phyloP scores from a whole-genome alignment of 345 rosid genomes.

The Hibiscus tridactylites region DNA sequence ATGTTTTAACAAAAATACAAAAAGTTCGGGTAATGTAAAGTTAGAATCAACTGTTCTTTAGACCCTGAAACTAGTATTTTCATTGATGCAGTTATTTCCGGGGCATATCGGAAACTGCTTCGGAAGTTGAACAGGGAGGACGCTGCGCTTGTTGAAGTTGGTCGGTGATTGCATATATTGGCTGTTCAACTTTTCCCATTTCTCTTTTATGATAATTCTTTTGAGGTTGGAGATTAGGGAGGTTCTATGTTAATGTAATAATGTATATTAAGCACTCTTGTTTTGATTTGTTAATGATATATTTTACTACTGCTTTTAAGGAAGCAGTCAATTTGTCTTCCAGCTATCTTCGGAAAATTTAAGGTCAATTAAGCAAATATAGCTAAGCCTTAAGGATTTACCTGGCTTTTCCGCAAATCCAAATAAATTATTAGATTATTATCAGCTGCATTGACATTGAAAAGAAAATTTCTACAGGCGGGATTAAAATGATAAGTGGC shows the following conservation, averaged over 20 bases:
- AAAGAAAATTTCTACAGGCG: too few relatives aligned
- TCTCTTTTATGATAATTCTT: neutral
- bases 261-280: neutral
- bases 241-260: neutral
- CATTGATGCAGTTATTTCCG: slow-evolving; percentile 42
- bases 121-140: slow-evolving; percentile 51
- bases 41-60: neutral
- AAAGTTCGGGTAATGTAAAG: neutral
- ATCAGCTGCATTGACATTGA: too few relatives aligned
- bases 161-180: neutral
- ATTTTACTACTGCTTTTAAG: too few relatives aligned
- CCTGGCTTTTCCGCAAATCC: too few relatives aligned
- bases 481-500: too few relatives aligned
- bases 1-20: neutral
- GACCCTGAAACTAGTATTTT: neutral
- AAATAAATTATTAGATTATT: too few relatives aligned
- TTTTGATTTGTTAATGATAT: too few relatives aligned
- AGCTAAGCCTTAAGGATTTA: too few relatives aligned
- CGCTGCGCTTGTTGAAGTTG: slow-evolving; percentile 59
- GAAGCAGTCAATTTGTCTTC: too few relatives aligned
- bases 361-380: too few relatives aligned
- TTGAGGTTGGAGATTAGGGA: neutral
- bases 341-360: too few relatives aligned
- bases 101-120: slow-evolving; percentile 46
- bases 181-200: neutral